These are phyloP conservation scores for Lachancea meyersii DNA, from an alignment of 805 yeast species.

Conservation along the genomic window DNA sequence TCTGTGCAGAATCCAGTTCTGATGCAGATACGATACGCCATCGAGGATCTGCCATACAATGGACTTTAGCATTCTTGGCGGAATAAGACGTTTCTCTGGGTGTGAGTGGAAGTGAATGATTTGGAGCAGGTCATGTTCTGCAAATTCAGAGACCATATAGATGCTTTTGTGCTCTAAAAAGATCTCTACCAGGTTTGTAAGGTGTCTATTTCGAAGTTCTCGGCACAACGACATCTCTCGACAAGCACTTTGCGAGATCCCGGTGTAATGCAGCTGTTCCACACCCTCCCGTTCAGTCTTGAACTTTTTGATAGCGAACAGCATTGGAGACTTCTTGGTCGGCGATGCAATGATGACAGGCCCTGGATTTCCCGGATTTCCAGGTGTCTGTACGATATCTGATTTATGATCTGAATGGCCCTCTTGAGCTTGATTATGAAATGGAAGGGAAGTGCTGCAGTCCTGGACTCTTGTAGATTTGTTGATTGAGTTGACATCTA, in stretches of 20 bases:
- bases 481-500: slow-evolving; percentile 12
- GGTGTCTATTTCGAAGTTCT: slow-evolving; percentile 73
- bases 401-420: background rate
- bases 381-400: background rate
- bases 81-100: slow-evolving; percentile 73
- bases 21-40: slow-evolving; percentile 87
- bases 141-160: slow-evolving; percentile 92
- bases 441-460: background rate
- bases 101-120: slow-evolving; percentile 92
- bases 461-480: slow-evolving; percentile 11
- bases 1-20: slow-evolving; percentile 93
- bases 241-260: slow-evolving; percentile 92
- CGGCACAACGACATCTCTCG: slow-evolving; percentile 94
- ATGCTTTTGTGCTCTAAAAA: slow-evolving; percentile 82
- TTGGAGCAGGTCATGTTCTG: slow-evolving; percentile 92
- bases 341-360: slow-evolving; percentile 4
- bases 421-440: slow-evolving; percentile 3
- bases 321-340: slow-evolving; percentile 20
- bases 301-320: slow-evolving; percentile 90
- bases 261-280: slow-evolving; percentile 83
- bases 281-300: slow-evolving; percentile 85
- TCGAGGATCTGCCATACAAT: slow-evolving; percentile 87
- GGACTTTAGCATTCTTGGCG: slow-evolving; percentile 72
- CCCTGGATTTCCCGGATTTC: background rate
- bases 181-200: slow-evolving; percentile 74